Evolutionary conservation across 352 stramenopile species (phyloP), one percentile per base, ranked within the genome.

Genomic region (Phytophthora sp.): DNA sequence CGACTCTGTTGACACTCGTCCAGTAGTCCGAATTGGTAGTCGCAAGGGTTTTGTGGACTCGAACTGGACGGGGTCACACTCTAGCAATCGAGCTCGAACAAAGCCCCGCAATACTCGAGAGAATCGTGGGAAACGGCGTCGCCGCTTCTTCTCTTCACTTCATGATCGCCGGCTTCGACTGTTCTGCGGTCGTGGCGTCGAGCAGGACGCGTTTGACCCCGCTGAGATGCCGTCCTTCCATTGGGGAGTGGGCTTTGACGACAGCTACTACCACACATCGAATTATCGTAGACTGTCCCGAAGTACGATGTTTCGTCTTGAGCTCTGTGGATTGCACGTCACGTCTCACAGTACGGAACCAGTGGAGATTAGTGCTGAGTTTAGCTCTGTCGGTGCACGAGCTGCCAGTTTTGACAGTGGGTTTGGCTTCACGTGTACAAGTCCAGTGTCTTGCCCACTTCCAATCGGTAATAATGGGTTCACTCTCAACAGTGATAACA

Each of bases 161-260:
- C 57, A 30, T 7, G 36, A 39, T 13, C 57, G 46, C 15, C 45
- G 53, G 1, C 56, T 65, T 35, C 16, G 33, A 41, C 36, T 64
- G 1, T 60, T 64, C 24, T 69, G 65, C 33, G 44, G 52, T 0
- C 69, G 65, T 26, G 45, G 49, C 20, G 46, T 65, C 24, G 46
- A 73, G 51, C 33, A 65, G 33, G 46, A 69, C 8, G 59, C 23
- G n/a, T 31, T 69, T 12, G 36, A 73, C 36, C 65, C 58, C 11
- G 45, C 20, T 4, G 57, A 71, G 12, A 29, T 41, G 20, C 33
- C 63, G 12, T 58, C 57, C 3, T 71, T 71, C 8, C 63, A 58
- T 15, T 71, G 63, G 63, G 57, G 63, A 15, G 63, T 67, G 13
- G 63, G 63, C 31, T 71, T 71, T 45, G 63, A 71, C 4, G 63